Evolutionary conservation across 495 filamentous ascomycete genomes (phyloP).

Genomic region (Aspergillus affinis): DNA sequence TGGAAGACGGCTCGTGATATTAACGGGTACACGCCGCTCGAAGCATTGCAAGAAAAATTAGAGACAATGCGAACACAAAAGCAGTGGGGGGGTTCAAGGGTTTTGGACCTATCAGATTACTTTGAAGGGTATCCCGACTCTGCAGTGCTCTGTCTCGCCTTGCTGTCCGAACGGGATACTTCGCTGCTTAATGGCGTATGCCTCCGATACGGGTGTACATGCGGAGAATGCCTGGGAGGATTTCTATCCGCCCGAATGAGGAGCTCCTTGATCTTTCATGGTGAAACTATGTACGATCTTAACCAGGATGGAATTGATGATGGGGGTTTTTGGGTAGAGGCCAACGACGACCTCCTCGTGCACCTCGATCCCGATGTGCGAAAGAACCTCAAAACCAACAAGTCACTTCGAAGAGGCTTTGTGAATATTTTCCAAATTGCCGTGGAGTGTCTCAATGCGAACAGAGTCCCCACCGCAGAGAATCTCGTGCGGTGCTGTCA

Average conservation of each 20-base stretch:
- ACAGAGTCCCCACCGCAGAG: constrained; percentile 21
- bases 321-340: constrained; percentile 17
- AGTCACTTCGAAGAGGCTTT: constrained; percentile 29
- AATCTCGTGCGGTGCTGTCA: constrained; percentile 21
- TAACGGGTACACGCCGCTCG: constrained; percentile 29
- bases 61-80: constrained; percentile 21
- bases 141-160: constrained; percentile 27
- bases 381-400: constrained; percentile 30
- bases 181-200: constrained; percentile 15
- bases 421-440: constrained; percentile 26
- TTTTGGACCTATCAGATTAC: constrained; percentile 22
- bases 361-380: constrained; percentile 26
- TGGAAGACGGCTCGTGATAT: constrained; percentile 26
- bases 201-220: constrained; percentile 30
- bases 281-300: constrained; percentile 18
- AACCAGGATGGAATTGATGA: constrained; percentile 16
- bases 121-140: constrained; percentile 25
- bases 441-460: constrained; percentile 20
- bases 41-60: constrained; percentile 22
- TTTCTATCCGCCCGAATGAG: constrained; percentile 36
- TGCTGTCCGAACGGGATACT: constrained; percentile 19
- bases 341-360: constrained; percentile 14
- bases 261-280: constrained; percentile 23
- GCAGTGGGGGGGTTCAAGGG: constrained; percentile 2
- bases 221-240: constrained; percentile 30